Evolutionary conservation across 768 basidiomycete genomes (phyloP).

Genomic region (Exsudoporus frostii): DNA sequence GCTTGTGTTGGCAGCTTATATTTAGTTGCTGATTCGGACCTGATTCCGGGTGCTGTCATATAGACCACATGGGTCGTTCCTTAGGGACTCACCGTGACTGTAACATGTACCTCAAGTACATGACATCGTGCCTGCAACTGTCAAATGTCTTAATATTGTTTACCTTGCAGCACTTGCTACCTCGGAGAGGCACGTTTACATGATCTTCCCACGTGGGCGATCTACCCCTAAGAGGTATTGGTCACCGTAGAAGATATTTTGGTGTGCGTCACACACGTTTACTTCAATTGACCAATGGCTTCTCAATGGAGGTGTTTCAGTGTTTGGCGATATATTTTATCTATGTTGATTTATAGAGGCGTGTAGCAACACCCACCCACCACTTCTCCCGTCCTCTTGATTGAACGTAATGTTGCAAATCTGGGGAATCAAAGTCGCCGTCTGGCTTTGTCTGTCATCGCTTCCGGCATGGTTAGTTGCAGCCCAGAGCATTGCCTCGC

Average conservation of each 20-base stretch:
- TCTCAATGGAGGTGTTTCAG: background rate
- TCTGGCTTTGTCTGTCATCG: constrained; percentile 14
- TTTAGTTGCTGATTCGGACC: background rate
- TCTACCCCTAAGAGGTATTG: no score
- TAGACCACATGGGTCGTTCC: background rate
- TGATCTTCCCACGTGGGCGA: no score
- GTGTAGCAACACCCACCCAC: background rate
- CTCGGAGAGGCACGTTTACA: no score
- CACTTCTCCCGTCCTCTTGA: background rate
- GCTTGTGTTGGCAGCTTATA: background rate
- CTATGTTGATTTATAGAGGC: no score
- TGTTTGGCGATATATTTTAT: no score
- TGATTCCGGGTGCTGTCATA: background rate
- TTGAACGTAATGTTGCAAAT: background rate
- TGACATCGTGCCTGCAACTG: background rate
- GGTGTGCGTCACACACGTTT: background rate
- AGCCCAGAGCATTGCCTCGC: constrained; percentile 26
- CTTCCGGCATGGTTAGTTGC: constrained; percentile 4
- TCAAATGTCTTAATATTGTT: background rate
- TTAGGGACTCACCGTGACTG: no score
- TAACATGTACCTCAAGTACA: background rate
- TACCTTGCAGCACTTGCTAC: background rate
- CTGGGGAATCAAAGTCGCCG: background rate
- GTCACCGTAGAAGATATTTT: background rate
- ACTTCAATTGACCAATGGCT: background rate